These are phyloP conservation scores for Mycena kentingensis DNA, from an alignment of 768 basidiomycete genomes.

Conservation along the genomic window DNA sequence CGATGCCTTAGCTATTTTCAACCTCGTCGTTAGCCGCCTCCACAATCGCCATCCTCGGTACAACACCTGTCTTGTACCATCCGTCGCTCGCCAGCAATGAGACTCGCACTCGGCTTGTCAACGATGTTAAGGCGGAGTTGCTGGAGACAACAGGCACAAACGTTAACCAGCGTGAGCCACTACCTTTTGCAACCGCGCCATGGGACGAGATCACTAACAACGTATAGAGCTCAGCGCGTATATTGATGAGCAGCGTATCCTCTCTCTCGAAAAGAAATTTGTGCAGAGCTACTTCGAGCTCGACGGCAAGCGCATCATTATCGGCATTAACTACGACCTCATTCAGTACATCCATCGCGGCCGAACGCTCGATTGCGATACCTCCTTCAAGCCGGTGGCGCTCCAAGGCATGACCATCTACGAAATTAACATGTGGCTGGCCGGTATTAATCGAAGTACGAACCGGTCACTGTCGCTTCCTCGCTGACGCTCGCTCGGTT, in stretches of 20 bases:
- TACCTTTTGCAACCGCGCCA: background rate
- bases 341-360: conserved; percentile 5
- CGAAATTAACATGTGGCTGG: conserved; percentile 15
- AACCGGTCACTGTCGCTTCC: background rate
- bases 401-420: conserved; percentile 11
- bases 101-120: conserved; percentile 8
- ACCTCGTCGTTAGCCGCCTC: conserved; percentile 7
- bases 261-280: conserved; percentile 5
- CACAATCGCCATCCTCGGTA: conserved; percentile 12
- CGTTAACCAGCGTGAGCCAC: conserved; percentile 5
- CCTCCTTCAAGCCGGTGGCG: conserved; percentile 13
- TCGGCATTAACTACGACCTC: conserved; percentile 8
- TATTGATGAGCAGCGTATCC: conserved; percentile 6
- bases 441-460: conserved; percentile 9
- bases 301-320: conserved; percentile 12
- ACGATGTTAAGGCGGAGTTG: conserved; percentile 8
- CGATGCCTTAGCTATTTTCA: background rate
- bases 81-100: conserved; percentile 5
- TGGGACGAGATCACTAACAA: background rate
- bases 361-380: conserved; percentile 16
- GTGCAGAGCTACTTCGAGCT: conserved; percentile 13
- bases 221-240: conserved; percentile 12
- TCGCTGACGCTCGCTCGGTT: background rate
- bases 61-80: conserved; percentile 13
- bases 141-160: background rate